Evolutionary conservation across 164 flowering plant genomes (phyloP), one percentile per base, ranked within the genome.

Genomic region (Vitis labrusca): DNA sequence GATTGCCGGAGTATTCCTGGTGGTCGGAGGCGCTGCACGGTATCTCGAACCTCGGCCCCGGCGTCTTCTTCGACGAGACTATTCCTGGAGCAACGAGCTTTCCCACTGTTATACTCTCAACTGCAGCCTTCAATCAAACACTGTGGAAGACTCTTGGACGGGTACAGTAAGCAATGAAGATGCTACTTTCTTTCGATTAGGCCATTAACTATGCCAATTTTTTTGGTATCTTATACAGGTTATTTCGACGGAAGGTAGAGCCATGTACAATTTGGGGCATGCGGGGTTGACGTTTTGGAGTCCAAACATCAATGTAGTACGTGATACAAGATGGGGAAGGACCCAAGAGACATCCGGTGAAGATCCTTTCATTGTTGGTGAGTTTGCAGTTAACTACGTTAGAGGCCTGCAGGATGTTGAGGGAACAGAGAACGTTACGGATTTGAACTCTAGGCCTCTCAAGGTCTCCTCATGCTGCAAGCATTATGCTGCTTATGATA

Each of bases 21-120:
- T 80, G 80, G 81, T 72, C 78, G 1, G 84, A 81, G 71, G 82
- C 81, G 0, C 50, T 79, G 5, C 83, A 82, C 62, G 85, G 83
- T 14, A 76, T 80, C 9, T 77, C 85, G 1, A n/a, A 76, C 32
- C 54, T 23, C 2, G 82, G 79, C 1, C 56, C 9, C 2, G 44
- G 48, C 2, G 77, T 70, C 27, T 23, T 23, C 27, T 23, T 23
- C 51, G 52, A 67, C 37, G 69, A 13, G 6, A 1, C 10, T 0
- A 57, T 75, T 3, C 77, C 79, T 23, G 76, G 76, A 16, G 85
- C 83, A 0, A 82, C 85, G 0, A 79, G 77, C 48, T 79, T 79
- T n/a, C 85, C 85, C 0, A 13, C 68, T 1, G 73, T 67, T 6
- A 79, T 82, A 30, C 69, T 72, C 4, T 60, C 83, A 3, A 57